Evolutionary conservation across 1,284 basidiomycete genomes (phyloP), one percentile per base, ranked within the genome.

Genomic region (Leccinum pachyderme): DNA sequence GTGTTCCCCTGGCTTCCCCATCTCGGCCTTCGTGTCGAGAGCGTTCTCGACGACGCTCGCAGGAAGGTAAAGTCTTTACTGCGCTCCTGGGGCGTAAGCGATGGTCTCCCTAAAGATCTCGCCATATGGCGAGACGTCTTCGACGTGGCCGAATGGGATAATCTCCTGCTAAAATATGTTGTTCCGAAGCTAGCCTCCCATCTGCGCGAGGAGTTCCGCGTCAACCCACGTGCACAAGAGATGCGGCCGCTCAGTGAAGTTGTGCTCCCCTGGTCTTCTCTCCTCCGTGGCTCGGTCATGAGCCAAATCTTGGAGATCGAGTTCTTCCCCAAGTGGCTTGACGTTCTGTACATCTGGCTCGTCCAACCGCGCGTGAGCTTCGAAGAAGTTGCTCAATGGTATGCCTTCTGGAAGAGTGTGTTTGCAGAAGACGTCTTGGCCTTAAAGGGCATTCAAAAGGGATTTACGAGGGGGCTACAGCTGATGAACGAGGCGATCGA

Each of bases 1-100:
- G 83, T 99, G 0, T 97, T 99, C 72, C 97, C 97, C 3, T 99
- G 97, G 97, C 73, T 99, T 47, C 91, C 94, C 1, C 81, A 93
- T 62, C 79, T 98, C 5, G 93, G 91, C 1, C 73, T 90, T 22
- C 77, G 93, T 46, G 74, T 93, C 59, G 89, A 93, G 54, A 84
- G 86, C 12, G 75, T 98, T 7, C 72, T 99, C 8, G 87, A 85
- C 13, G 93, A 96, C 57, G 90, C 93, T 5, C 87, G 87, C 65
- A 79, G 95, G 59, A 91, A 95, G 66, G 77, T 99, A 51, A 89
- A 91, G 68, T 81, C 80, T 50, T 73, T 91, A 51, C 75, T 99
- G 55, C 82, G 93, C 52, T 73, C 74, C n/a, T 97, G 94, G 93
- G 78, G 69, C 22, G 78, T 84, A n/a, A 76, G 79, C 35, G 90